Evolutionary conservation across 2,329 filamentous ascomycete genomes (phyloP), one percentile per base, ranked within the genome.

Genomic region (Ophiostoma ips): DNA sequence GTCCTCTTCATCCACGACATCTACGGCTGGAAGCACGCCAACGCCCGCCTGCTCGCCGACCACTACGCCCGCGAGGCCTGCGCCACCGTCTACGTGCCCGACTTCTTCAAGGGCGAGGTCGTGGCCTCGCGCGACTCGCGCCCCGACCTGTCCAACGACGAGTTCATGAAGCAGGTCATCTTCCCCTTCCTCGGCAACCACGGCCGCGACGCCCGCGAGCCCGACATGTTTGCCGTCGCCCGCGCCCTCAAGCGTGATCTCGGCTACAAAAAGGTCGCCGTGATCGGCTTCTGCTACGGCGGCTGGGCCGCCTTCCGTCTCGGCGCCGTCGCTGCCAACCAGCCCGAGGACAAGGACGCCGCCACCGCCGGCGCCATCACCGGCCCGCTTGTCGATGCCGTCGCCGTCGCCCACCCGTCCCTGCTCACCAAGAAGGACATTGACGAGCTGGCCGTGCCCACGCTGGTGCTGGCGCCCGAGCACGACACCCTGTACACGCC

Each of bases 391-490:
- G 66, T 75, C 5, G 71, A 75, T 51, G 67, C 63, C 55, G 63
- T 74, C 35, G 61, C 64, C 2, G 61, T 61, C 3, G 72, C 61
- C 0, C 73, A 76, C 56, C 73, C 70, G 10, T 66, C 63, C 0
- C 54, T 66, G 37, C 50, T 75, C 19, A 67, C 61, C 0, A 63
- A 68, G 51, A 55, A 60, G 16, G 74, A 77, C 50, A 67, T 77
- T 16, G 64, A 70, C 13, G 62, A 58, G 0, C 57, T 74, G 1
- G 60, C 46, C 1, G 72, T 75, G 0, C 72, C 73, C 0, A 62
- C 70, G n/a, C 73, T 77, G 61, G 60, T 76, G 5, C 56, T 77
- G 7, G 71, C 71, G 2, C 71, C 73, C 0, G 57, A 78, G 60
- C 44, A 60, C 30, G 75, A 78, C 57, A 49, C 35, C 0, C 48